Conservation (phyloP, 257 asterid species). For the Solanum tarijense region DNA sequence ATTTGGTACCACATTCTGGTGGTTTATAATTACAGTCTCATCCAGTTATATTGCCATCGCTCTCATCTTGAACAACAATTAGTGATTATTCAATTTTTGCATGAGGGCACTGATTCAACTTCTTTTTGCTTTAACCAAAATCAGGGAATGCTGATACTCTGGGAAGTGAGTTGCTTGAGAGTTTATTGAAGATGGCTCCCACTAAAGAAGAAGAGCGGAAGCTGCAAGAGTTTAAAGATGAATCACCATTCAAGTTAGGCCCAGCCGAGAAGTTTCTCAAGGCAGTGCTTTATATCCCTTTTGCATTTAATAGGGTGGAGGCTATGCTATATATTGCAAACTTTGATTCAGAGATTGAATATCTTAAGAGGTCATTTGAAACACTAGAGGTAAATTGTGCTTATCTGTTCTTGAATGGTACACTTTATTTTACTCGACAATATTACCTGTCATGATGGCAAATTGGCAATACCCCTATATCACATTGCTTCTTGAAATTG, state of each 20-base stretch:
- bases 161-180: slow-evolving; percentile 71
- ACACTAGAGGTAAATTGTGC: slow-evolving; percentile 55
- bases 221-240: slow-evolving; percentile 50
- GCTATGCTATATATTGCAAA: slow-evolving; percentile 68
- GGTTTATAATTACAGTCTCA: neutral
- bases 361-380: slow-evolving; percentile 65
- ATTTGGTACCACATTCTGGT: neutral
- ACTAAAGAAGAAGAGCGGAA: slow-evolving; percentile 65
- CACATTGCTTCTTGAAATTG: neutral
- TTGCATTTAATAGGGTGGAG: slow-evolving; percentile 69
- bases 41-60: neutral
- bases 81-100: neutral
- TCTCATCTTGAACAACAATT: neutral
- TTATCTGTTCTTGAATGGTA: neutral
- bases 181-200: slow-evolving; percentile 78
- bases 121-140: neutral
- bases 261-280: slow-evolving; percentile 75
- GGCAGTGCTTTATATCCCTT: slow-evolving; percentile 65
- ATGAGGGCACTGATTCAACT: neutral
- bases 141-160: slow-evolving; percentile 62
- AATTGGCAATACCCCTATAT: neutral
- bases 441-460: neutral
- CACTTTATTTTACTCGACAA: neutral
- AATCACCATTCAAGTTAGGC: slow-evolving; percentile 55
- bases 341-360: slow-evolving; percentile 61